Percentiles rank a stretch among this genome's conserved stretches.
Evolutionary conservation across 2,329 filamentous ascomycete species (phyloP).

Genomic region (Fusarium sp.): DNA sequence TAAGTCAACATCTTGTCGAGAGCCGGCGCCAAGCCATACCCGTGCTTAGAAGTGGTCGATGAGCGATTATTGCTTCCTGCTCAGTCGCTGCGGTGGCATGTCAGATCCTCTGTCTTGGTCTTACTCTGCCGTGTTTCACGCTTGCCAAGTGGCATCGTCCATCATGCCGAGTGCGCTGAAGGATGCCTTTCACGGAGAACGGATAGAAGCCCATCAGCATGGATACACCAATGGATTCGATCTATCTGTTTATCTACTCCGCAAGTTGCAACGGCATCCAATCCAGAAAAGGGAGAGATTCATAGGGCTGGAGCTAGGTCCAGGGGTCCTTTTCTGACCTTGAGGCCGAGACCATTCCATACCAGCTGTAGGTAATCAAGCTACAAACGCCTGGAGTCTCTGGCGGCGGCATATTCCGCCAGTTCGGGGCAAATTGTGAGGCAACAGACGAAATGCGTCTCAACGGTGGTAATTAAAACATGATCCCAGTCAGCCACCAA

Average conservation of each 20-base stretch:
- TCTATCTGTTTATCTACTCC: neutral
- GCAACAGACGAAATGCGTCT: neutral
- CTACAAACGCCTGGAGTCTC: neutral
- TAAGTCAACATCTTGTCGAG: constrained; percentile 10
- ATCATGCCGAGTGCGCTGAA: neutral
- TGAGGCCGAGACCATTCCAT: constrained; percentile 17
- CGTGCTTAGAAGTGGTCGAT: neutral
- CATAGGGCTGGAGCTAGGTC: constrained; percentile 8
- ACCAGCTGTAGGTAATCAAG: neutral
- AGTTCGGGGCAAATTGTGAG: neutral
- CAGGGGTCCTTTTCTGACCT: neutral
- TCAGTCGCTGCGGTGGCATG: neutral
- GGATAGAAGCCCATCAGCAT: neutral
- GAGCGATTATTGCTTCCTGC: neutral
- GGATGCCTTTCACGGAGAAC: neutral
- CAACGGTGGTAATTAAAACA: constrained; percentile 2
- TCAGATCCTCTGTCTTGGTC: neutral
- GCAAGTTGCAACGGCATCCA: neutral
- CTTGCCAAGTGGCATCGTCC: neutral
- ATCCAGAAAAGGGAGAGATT: neutral
- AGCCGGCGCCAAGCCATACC: constrained; percentile 1
- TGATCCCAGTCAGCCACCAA: neutral
- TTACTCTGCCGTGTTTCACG: neutral
- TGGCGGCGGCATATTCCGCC: neutral
- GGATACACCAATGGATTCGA: neutral